phyloP scores from a whole-genome alignment of 306 rosid species.

The Sesbania bispinosa region DNA sequence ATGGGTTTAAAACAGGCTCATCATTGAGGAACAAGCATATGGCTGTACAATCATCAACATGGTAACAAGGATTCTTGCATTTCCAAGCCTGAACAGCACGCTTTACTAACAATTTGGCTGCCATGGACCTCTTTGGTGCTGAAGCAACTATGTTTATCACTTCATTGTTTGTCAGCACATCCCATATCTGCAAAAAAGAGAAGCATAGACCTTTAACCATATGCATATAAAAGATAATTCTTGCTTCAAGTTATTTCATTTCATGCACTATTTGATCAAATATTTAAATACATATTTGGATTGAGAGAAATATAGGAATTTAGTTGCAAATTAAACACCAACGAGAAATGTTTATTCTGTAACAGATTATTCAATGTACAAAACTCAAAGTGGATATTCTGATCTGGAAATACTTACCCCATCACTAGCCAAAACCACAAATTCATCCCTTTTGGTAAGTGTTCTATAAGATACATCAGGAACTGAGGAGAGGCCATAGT shows the following conservation, averaged over 20 bases:
- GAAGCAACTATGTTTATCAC: constrained; percentile 68
- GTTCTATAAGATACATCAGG: constrained; percentile 63
- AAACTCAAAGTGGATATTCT: too few species aligned
- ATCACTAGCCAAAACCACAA: constrained; percentile 80
- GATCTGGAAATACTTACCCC: constrained; percentile 74
- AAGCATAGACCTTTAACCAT: neutral
- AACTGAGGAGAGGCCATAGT: constrained; percentile 61
- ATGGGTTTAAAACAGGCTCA: neutral
- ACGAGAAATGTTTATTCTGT: neutral
- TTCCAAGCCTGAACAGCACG: constrained; percentile 65
- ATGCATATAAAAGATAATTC: neutral
- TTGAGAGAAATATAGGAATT: too few species aligned
- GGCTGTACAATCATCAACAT: constrained; percentile 64
- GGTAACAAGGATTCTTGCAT: constrained; percentile 33
- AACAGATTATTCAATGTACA: too few species aligned
- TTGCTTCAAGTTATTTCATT: neutral
- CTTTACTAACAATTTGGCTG: constrained; percentile 60
- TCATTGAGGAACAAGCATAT: constrained; percentile 63
- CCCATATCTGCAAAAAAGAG: constrained; percentile 62
- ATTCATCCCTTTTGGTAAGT: constrained; percentile 56
- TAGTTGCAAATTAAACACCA: neutral
- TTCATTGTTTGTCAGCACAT: constrained; percentile 65
- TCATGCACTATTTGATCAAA: too few species aligned
- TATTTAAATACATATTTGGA: too few species aligned
- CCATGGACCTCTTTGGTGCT: constrained; percentile 52